These are phyloP conservation scores for Beauveria sp. DNA, from an alignment of 2,329 filamentous ascomycete species.

Conservation along the genomic window DNA sequence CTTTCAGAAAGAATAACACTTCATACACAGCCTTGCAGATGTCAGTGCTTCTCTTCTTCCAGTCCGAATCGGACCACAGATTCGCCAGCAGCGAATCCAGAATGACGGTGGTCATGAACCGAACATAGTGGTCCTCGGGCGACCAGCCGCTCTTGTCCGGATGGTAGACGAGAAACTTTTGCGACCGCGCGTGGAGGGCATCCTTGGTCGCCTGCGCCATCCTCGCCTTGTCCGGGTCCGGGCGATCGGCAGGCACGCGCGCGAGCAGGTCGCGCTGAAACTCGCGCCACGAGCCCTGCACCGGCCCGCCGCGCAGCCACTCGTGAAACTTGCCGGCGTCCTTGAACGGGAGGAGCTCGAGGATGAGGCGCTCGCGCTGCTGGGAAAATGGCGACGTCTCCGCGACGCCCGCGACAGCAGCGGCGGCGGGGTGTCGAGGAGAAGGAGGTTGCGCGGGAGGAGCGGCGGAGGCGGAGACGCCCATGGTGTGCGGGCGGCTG, in stretches of 20 bases:
- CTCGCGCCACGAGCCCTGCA: conserved; percentile 30
- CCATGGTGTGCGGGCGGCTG: neutral
- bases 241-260: conserved; percentile 12
- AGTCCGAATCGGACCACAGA: conserved; percentile 25
- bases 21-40: conserved; percentile 29
- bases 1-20: conserved; percentile 27
- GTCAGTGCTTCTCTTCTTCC: conserved; percentile 23
- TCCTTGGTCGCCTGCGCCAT: conserved; percentile 23
- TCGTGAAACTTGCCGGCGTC: conserved; percentile 25
- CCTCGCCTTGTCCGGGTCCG: conserved; percentile 27
- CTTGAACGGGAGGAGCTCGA: conserved; percentile 32
- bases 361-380: conserved; percentile 31
- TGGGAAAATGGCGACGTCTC: conserved; percentile 14
- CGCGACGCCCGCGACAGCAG: neutral
- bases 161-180: conserved; percentile 27
- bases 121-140: conserved; percentile 29
- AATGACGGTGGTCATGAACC: conserved; percentile 30
- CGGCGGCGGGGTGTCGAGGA: neutral
- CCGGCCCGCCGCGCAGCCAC: conserved; percentile 25
- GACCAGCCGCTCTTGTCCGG: conserved; percentile 29
- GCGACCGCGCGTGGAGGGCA: conserved; percentile 21
- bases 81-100: conserved; percentile 26
- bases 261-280: conserved; percentile 26
- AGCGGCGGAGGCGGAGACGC: neutral
- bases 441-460: neutral